Percentiles rank a stretch among this genome's conserved stretches.
phyloP scores from a whole-genome alignment of 2,329 filamentous ascomycete species.

The Oidium heveae region DNA sequence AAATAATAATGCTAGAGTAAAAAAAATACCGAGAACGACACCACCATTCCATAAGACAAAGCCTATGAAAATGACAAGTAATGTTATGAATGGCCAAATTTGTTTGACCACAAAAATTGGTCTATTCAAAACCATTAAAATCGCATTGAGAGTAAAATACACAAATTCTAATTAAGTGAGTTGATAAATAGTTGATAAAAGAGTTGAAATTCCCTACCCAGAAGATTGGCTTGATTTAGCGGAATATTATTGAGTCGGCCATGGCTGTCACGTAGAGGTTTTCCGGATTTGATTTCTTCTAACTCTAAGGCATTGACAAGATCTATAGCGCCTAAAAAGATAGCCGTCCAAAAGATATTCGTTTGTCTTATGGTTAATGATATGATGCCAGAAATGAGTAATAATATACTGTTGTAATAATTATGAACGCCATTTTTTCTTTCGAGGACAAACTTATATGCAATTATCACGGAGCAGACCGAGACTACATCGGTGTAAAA shows the following conservation, averaged over 20 bases:
- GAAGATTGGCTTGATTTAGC: slow-evolving; percentile 21
- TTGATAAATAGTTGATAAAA: background rate
- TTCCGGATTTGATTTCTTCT: background rate
- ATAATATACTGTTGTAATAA: slow-evolving; percentile 2
- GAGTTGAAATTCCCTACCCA: slow-evolving; percentile 19
- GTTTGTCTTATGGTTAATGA: slow-evolving; percentile 70
- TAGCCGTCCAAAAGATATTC: slow-evolving; percentile 84
- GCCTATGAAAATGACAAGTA: slow-evolving; percentile 39
- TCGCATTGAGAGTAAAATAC: too few species aligned
- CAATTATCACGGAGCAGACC: slow-evolving; percentile 45
- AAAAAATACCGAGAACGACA: slow-evolving; percentile 51
- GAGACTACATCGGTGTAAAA: slow-evolving; percentile 91
- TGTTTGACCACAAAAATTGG: too few species aligned
- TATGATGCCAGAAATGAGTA: slow-evolving; percentile 29
- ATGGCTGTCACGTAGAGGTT: slow-evolving; percentile 2
- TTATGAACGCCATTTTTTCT: slow-evolving; percentile 7
- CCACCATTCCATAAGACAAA: slow-evolving; percentile 78
- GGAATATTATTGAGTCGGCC: slow-evolving; percentile 31
- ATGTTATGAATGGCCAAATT: slow-evolving; percentile 4
- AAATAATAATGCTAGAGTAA: background rate
- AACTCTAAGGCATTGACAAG: slow-evolving; percentile 13
- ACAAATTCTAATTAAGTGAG: slow-evolving; percentile 22
- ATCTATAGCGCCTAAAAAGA: slow-evolving; percentile 44
- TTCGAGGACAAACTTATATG: slow-evolving; percentile 32
- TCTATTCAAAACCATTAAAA: too few species aligned